Evolutionary conservation across 441 rosid species (phyloP).

Genomic region (Sinapis alba): DNA sequence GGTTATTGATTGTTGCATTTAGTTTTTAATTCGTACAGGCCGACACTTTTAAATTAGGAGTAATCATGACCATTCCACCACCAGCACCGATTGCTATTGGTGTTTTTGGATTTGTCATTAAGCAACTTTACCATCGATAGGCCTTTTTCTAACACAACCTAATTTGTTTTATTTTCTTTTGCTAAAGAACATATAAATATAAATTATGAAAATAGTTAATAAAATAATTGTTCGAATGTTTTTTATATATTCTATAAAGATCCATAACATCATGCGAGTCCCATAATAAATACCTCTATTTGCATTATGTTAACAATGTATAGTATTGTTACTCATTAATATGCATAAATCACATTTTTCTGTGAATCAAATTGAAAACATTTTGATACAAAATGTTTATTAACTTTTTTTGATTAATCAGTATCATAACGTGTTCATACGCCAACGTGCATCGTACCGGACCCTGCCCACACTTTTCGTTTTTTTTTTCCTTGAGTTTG

Average conservation of each 20-base stretch:
- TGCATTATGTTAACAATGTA: background rate
- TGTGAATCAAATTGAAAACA: background rate
- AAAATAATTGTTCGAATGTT: background rate
- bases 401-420: no score
- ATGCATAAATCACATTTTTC: background rate
- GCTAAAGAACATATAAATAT: background rate
- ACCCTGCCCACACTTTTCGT: constrained; percentile 22
- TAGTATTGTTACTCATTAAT: background rate
- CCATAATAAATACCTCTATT: background rate
- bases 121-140: constrained; percentile 8
- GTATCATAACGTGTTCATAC: constrained; percentile 22
- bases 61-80: constrained; percentile 31
- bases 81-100: constrained; percentile 24
- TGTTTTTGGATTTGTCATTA: constrained; percentile 27
- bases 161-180: background rate
- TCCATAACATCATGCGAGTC: background rate
- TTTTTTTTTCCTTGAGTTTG: background rate
- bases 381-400: no score
- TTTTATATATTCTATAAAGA: background rate
- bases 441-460: constrained; percentile 6
- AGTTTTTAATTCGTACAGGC: background rate
- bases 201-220: background rate
- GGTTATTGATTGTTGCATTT: constrained; percentile 10
- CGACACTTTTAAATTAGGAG: constrained; percentile 10
- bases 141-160: background rate